Conservation (phyloP, 1,284 basidiomycete genomes). For the Cryptococcus sp. region DNA sequence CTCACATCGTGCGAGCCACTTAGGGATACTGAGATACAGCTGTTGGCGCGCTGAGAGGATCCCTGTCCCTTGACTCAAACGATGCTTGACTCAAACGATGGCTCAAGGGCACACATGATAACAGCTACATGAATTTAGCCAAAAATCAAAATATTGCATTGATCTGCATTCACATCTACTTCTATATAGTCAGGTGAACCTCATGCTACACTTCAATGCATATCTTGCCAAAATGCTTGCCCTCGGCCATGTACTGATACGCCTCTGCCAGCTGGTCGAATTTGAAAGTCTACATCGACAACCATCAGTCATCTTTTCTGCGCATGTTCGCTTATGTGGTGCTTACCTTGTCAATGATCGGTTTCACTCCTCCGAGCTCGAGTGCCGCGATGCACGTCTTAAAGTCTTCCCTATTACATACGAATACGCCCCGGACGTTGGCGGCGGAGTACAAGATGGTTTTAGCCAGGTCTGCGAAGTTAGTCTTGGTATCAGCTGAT, state of each 20-base stretch:
- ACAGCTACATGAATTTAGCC: no score
- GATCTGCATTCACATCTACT: no score
- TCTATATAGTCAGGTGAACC: no score
- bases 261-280: slow-evolving; percentile 52
- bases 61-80: no score
- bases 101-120: no score
- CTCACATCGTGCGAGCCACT: no score
- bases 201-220: slow-evolving; percentile 31
- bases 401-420: slow-evolving; percentile 53
- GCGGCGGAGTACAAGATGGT: slow-evolving; percentile 37
- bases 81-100: no score
- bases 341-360: slow-evolving; percentile 53
- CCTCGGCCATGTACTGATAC: slow-evolving; percentile 49
- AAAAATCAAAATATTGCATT: no score
- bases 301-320: background rate
- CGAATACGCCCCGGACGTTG: slow-evolving; percentile 51
- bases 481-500: background rate
- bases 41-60: no score
- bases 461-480: slow-evolving; percentile 32
- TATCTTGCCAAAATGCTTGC: slow-evolving; percentile 49
- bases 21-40: no score
- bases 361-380: slow-evolving; percentile 48
- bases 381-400: slow-evolving; percentile 49
- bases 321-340: background rate
- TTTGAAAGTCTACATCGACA: slow-evolving; percentile 39